Evolutionary conservation across 2,329 filamentous ascomycete species (phyloP).

Genomic region (Alternaria gaisen): DNA sequence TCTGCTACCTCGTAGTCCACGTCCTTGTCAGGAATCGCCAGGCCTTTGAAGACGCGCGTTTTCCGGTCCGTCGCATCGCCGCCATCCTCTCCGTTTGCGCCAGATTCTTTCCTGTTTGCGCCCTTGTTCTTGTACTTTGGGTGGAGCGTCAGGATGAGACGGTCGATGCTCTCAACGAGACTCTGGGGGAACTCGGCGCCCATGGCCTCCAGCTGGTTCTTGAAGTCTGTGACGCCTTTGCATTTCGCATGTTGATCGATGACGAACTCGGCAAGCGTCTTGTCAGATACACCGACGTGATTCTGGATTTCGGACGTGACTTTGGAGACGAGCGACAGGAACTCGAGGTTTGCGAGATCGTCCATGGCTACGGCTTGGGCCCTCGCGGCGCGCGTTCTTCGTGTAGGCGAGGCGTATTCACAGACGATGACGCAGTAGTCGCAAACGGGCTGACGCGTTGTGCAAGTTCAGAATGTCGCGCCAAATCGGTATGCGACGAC

Average conservation of each 20-base stretch:
- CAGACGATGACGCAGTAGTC: not conserved
- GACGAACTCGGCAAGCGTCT: slow-evolving; percentile 94
- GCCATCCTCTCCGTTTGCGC: slow-evolving; percentile 59
- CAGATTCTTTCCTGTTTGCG: slow-evolving; percentile 45
- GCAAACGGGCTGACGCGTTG: not conserved
- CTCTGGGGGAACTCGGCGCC: slow-evolving; percentile 86
- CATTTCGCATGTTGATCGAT: slow-evolving; percentile 88
- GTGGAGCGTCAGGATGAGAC: slow-evolving; percentile 87
- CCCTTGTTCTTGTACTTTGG: slow-evolving; percentile 77
- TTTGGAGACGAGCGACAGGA: slow-evolving; percentile 92
- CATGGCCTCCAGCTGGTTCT: slow-evolving; percentile 75
- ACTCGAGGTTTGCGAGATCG: slow-evolving; percentile 88
- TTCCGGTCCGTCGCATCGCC: slow-evolving; percentile 71
- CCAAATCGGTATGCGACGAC: not conserved
- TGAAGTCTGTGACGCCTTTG: slow-evolving; percentile 75
- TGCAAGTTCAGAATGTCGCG: not conserved
- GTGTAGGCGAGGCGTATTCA: slow-evolving; percentile 1
- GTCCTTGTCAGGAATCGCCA: slow-evolving; percentile 84
- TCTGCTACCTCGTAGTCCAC: slow-evolving; percentile 62
- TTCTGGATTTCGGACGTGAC: slow-evolving; percentile 95
- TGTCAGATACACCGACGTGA: slow-evolving; percentile 89
- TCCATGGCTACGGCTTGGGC: slow-evolving; percentile 68
- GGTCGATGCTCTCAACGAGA: slow-evolving; percentile 89
- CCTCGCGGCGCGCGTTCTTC: slow-evolving; percentile 9
- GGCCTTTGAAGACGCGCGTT: slow-evolving; percentile 86